These are phyloP conservation scores for Lasiodiplodia gonubiensis DNA, from an alignment of 2,329 filamentous ascomycete species.

Conservation along the genomic window DNA sequence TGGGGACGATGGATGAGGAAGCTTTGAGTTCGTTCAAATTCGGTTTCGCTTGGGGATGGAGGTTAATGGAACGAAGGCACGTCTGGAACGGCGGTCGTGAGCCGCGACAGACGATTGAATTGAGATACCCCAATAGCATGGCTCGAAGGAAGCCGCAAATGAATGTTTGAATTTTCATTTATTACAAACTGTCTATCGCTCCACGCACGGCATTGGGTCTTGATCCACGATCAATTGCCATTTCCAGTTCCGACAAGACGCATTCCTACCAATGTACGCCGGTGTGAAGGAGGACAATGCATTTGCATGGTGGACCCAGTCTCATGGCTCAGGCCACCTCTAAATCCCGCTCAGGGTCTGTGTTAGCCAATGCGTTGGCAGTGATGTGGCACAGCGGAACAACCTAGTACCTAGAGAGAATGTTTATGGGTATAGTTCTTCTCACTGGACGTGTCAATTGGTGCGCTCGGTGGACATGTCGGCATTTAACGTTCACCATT, in stretches of 20 bases:
- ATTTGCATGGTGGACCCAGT: not conserved
- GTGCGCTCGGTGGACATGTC: not conserved
- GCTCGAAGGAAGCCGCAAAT: not conserved
- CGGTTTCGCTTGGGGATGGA: not conserved
- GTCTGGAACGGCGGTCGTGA: not conserved
- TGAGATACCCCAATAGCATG: slow-evolving; percentile 12
- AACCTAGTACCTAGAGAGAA: not conserved
- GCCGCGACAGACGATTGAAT: not conserved
- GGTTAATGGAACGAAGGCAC: not conserved
- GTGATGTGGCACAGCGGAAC: slow-evolving; percentile 1
- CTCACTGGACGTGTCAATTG: not conserved
- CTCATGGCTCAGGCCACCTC: slow-evolving; percentile 8
- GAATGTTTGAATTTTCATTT: not conserved
- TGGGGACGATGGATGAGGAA: slow-evolving; percentile 53
- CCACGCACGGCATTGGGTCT: not conserved
- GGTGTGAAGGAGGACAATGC: not conserved
- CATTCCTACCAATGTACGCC: too few relatives aligned
- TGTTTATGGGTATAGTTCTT: not conserved
- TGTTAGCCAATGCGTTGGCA: slow-evolving; percentile 3
- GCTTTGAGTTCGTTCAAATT: not conserved
- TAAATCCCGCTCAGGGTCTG: not conserved
- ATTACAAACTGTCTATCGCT: not conserved
- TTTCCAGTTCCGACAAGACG: too few relatives aligned
- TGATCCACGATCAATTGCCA: not conserved
- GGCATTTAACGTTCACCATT: not conserved